These are phyloP conservation scores for Litsea cubeba DNA, from an alignment of 164 flowering plant genomes.

Conservation along the genomic window DNA sequence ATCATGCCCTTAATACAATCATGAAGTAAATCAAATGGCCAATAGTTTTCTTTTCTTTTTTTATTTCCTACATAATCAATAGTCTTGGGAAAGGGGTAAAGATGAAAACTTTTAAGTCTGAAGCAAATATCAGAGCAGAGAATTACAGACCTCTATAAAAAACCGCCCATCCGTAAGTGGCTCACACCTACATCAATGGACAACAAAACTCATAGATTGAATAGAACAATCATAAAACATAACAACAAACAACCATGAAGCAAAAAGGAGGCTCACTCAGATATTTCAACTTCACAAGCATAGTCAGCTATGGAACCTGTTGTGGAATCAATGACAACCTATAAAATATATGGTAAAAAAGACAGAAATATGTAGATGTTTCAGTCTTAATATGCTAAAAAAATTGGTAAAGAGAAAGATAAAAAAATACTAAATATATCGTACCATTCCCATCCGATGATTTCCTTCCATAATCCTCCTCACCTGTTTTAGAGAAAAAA, in stretches of 20 bases:
- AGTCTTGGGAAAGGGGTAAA: not conserved
- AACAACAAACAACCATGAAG: not conserved
- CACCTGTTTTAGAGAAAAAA: conserved; percentile 41
- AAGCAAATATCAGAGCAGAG: not conserved
- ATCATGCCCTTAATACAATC: not conserved
- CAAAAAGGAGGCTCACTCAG: conserved; percentile 49
- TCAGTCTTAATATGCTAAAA: conserved; percentile 9
- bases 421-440: not conserved
- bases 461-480: conserved; percentile 97
- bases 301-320: conserved; percentile 80
- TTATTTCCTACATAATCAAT: not conserved
- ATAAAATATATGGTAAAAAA: conserved; percentile 19
- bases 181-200: conserved; percentile 61
- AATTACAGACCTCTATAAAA: conserved; percentile 63
- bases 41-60: not conserved
- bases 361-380: conserved; percentile 8
- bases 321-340: conserved; percentile 68
- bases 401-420: conserved; percentile 9
- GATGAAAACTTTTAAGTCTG: not conserved
- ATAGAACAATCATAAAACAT: not conserved
- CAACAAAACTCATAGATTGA: not conserved
- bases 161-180: conserved; percentile 98
- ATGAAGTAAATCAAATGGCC: not conserved
- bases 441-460: conserved; percentile 98
- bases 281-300: conserved; percentile 97